Evolutionary conservation across 1,284 basidiomycete species (phyloP).

Genomic region (Moniliophthora roreri): DNA sequence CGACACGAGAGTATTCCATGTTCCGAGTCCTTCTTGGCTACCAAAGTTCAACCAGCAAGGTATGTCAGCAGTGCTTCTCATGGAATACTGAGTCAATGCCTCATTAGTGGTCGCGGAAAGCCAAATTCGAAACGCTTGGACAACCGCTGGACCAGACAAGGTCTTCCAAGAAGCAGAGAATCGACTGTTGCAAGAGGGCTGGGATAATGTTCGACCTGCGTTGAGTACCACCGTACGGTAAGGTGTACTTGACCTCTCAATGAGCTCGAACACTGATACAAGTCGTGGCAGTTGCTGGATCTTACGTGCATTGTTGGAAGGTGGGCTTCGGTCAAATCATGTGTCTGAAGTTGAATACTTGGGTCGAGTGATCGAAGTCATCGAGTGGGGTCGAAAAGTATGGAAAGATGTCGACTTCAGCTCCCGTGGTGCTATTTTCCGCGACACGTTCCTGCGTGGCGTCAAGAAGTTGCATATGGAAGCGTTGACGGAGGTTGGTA

Average conservation of each 20-base stretch:
- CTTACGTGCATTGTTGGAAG: neutral
- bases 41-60: too few relatives aligned
- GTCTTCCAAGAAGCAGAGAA: conserved; percentile 24
- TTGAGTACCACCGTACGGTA: conserved; percentile 30
- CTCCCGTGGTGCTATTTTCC: conserved; percentile 27
- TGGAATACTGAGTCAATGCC: too few relatives aligned
- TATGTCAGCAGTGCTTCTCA: too few relatives aligned
- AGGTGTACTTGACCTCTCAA: neutral
- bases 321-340: neutral
- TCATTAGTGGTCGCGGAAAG: neutral
- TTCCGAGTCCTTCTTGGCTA: too few relatives aligned
- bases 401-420: conserved; percentile 23
- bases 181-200: conserved; percentile 24
- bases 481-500: conserved; percentile 23
- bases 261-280: too few relatives aligned
- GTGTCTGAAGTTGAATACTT: conserved; percentile 16
- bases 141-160: conserved; percentile 16
- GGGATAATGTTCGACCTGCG: conserved; percentile 29
- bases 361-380: conserved; percentile 19
- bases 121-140: neutral
- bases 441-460: conserved; percentile 26
- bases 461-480: conserved; percentile 25
- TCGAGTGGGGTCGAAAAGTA: conserved; percentile 24
- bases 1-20: too few relatives aligned
- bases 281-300: neutral